Evolutionary conservation across 2,329 filamentous ascomycete genomes (phyloP).

Genomic region (Xylariaceae sp.): DNA sequence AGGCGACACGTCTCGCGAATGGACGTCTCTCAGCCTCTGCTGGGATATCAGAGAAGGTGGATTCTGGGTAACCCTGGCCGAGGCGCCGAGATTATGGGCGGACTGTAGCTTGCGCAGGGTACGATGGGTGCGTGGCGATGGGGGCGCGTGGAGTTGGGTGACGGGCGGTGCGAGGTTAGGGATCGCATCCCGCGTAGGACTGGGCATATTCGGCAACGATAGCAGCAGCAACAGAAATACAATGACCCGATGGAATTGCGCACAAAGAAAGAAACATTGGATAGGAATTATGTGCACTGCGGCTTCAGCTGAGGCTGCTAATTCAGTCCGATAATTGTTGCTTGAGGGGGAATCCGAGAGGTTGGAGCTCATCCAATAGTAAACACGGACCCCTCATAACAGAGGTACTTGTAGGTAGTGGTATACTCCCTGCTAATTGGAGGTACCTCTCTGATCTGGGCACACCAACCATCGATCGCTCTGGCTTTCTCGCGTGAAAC

Average conservation of each 20-base stretch:
- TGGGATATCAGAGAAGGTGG: constrained; percentile 53
- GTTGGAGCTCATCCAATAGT: background rate
- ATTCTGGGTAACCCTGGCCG: constrained; percentile 43
- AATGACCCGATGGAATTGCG: no score
- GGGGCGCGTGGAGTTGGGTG: constrained; percentile 47
- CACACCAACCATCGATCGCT: no score
- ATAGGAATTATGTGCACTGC: no score
- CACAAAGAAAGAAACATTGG: no score
- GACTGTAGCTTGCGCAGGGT: constrained; percentile 71
- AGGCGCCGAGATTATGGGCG: constrained; percentile 60
- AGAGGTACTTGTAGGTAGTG: no score
- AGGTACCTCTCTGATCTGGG: no score
- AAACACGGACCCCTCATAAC: background rate
- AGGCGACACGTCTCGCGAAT: constrained; percentile 30
- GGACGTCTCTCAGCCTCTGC: constrained; percentile 44
- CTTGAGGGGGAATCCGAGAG: background rate
- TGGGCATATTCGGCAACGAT: constrained; percentile 23
- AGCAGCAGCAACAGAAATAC: no score
- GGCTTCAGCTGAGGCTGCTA: no score
- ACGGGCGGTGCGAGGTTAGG: constrained; percentile 26
- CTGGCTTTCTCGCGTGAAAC: no score
- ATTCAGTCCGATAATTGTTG: no score
- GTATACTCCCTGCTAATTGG: no score
- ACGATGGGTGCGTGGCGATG: constrained; percentile 62
- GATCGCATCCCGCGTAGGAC: constrained; percentile 22